Conservation (phyloP, 2,329 filamentous ascomycete species). For the Talaromyces sp. region DNA sequence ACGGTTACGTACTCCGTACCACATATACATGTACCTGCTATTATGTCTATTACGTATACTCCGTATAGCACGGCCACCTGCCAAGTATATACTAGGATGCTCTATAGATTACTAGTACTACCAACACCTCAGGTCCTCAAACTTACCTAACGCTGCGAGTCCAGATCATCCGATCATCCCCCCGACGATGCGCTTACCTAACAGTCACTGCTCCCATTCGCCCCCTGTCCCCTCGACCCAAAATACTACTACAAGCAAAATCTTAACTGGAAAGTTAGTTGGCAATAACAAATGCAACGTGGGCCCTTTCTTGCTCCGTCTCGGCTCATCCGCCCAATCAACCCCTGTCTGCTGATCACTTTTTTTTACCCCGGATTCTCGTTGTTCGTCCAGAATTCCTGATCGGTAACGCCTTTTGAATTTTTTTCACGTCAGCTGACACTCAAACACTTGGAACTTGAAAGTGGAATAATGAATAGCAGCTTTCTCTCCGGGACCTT, state of each 20-base stretch:
- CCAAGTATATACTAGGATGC: too few relatives aligned
- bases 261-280: too few relatives aligned
- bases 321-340: background rate
- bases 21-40: too few relatives aligned
- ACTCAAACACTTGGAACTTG: too few relatives aligned
- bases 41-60: too few relatives aligned
- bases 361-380: background rate
- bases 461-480: too few relatives aligned
- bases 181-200: conserved; percentile 1
- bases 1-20: too few relatives aligned
- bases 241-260: too few relatives aligned
- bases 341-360: background rate
- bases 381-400: background rate
- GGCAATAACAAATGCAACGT: too few relatives aligned
- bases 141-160: background rate
- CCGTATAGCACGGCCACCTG: too few relatives aligned
- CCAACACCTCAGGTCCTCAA: background rate
- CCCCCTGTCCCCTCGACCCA: background rate
- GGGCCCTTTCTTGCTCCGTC: background rate
- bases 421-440: background rate
- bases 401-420: background rate
- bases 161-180: background rate
- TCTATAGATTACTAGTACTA: too few relatives aligned
- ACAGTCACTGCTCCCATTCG: conserved; percentile 5
- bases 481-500: background rate